Evolutionary conservation across 2,329 filamentous ascomycete genomes (phyloP), one percentile per base, ranked within the genome.

Genomic region (Monascus ruber): DNA sequence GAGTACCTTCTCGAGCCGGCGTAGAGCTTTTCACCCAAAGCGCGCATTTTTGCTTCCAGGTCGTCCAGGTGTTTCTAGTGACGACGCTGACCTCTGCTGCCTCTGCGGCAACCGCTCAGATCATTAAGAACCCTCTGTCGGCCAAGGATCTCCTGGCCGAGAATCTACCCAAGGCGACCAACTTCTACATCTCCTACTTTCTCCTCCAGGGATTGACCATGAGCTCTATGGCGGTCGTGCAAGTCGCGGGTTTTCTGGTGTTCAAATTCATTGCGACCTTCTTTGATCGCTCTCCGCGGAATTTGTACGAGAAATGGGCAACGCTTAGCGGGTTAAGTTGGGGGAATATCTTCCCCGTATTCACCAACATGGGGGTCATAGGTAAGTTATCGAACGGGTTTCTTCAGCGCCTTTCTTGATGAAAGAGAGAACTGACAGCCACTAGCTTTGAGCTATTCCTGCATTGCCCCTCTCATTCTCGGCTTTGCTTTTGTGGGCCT

Each of bases 151-250:
- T 91, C 5, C 70, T 94, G 6, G 81, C 87, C 0, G 56, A 73
- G 32, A 83, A 85, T 46, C 68, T 98, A 2, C 91, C 91, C 11
- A 84, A 81, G 47, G 81, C 87, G 0, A 89, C 86, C 42, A 96
- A 94, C 62, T 93, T 95, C 55, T 98, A 95, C 62, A 82, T 96
- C 9, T 87, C 83, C 0, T 98, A 95, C 66, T 94, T 96, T 52
- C 76, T 96, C 24, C 79, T 98, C 1, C 88, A 96, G 59, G 91
- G 89, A 26, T 59, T 96, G 34, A 80, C 78, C 4, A 76, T 87
- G 44, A 83, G 85, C 6, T 76, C 84, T 0, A 73, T 79, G 35
- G 74, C 83, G 1, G 62, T 95, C 2, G 71, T 91, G 1, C 85
- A 93, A 49, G 70, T 82, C 28, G 71, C 69, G 25, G 84, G 85